These are phyloP conservation scores for Mariannaea sp. DNA, from an alignment of 2,329 filamentous ascomycete genomes.

Conservation along the genomic window DNA sequence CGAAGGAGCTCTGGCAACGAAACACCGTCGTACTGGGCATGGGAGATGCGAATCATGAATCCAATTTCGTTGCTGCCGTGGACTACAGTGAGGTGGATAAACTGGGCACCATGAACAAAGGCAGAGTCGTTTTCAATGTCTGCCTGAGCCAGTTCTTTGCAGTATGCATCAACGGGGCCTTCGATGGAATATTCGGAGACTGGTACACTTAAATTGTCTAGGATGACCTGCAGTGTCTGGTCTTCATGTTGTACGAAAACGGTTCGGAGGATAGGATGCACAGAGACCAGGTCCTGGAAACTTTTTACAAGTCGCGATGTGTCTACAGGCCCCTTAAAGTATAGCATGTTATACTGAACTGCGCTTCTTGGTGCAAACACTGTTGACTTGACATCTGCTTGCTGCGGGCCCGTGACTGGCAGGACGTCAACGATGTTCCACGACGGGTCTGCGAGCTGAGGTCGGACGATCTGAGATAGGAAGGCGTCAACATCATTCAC, in stretches of 20 bases:
- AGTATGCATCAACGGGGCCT: slow-evolving; percentile 21
- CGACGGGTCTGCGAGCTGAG: slow-evolving; percentile 23
- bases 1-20: slow-evolving; percentile 50
- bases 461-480: slow-evolving; percentile 20
- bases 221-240: slow-evolving; percentile 29
- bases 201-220: slow-evolving; percentile 24
- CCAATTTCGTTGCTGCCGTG: slow-evolving; percentile 28
- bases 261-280: slow-evolving; percentile 34
- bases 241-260: slow-evolving; percentile 30
- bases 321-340: slow-evolving; percentile 34
- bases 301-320: slow-evolving; percentile 20
- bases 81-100: slow-evolving; percentile 29
- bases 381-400: slow-evolving; percentile 30
- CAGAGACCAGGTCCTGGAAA: slow-evolving; percentile 32
- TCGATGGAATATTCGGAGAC: slow-evolving; percentile 20
- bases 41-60: slow-evolving; percentile 46
- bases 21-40: slow-evolving; percentile 56
- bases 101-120: slow-evolving; percentile 23
- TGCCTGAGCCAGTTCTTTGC: slow-evolving; percentile 25
- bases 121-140: slow-evolving; percentile 20
- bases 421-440: slow-evolving; percentile 34
- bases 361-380: slow-evolving; percentile 32
- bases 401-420: slow-evolving; percentile 30
- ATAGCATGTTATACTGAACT: slow-evolving; percentile 38
- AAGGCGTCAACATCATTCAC: slow-evolving; percentile 25